These are phyloP conservation scores for Leccinum broughii DNA, from an alignment of 768 basidiomycete species.

Conservation along the genomic window DNA sequence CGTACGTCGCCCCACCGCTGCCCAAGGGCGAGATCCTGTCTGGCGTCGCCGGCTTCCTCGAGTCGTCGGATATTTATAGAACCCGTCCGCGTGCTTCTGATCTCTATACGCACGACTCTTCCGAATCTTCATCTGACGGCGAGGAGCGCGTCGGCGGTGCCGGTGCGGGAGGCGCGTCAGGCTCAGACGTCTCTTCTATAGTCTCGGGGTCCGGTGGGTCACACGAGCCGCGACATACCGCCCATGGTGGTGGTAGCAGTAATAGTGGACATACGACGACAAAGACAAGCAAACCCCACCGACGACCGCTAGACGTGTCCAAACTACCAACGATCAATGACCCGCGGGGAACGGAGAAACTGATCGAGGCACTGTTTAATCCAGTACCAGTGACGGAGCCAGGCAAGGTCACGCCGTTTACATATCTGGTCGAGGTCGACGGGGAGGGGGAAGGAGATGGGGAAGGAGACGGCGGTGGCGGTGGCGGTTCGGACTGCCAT, in stretches of 20 bases:
- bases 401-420: slow-evolving; percentile 35
- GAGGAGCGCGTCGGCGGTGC: background rate
- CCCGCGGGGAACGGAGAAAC: slow-evolving; percentile 63
- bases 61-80: slow-evolving; percentile 50
- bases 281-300: slow-evolving; percentile 24
- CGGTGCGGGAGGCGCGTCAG: slow-evolving; percentile 2
- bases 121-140: slow-evolving; percentile 33
- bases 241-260: background rate
- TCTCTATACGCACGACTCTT: slow-evolving; percentile 34
- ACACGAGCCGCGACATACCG: background rate
- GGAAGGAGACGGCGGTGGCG: slow-evolving; percentile 14
- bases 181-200: slow-evolving; percentile 24
- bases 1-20: slow-evolving; percentile 65
- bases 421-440: slow-evolving; percentile 35
- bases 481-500: background rate
- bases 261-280: slow-evolving; percentile 1
- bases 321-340: slow-evolving; percentile 55
- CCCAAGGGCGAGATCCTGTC: slow-evolving; percentile 72
- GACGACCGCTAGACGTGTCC: slow-evolving; percentile 32
- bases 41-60: slow-evolving; percentile 62
- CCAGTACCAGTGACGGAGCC: slow-evolving; percentile 49
- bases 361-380: slow-evolving; percentile 83
- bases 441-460: slow-evolving; percentile 22
- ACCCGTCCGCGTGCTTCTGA: slow-evolving; percentile 53
- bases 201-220: slow-evolving; percentile 14